Evolutionary conservation across 2,329 filamentous ascomycete genomes (phyloP).

Genomic region (Botrytis cinerea): DNA sequence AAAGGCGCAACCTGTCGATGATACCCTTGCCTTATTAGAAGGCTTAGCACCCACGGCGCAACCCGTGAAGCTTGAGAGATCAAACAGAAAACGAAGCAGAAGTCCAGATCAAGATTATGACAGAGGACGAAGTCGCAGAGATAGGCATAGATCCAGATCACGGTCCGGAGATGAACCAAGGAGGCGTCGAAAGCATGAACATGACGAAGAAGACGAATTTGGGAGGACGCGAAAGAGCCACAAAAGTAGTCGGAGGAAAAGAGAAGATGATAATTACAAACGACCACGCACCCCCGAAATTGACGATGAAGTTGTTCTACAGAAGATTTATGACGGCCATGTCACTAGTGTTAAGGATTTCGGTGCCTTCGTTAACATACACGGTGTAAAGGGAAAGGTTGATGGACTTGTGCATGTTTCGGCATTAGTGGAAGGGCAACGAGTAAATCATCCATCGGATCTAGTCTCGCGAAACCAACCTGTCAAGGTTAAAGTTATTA

Average conservation of each 20-base stretch:
- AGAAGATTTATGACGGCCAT: constrained; percentile 87
- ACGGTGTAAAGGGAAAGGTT: constrained; percentile 81
- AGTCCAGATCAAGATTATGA: constrained; percentile 49
- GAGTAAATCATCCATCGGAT: constrained; percentile 91
- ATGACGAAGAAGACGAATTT: constrained; percentile 62
- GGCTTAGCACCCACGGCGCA: constrained; percentile 70
- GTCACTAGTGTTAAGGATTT: constrained; percentile 95
- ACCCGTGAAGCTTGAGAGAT: constrained; percentile 40
- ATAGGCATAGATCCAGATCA: constrained; percentile 54
- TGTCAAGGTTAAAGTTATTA: constrained; percentile 91
- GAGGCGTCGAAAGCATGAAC: constrained; percentile 49
- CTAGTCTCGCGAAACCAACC: constrained; percentile 76
- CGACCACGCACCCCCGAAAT: constrained; percentile 70
- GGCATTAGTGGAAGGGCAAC: constrained; percentile 77
- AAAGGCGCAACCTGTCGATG: constrained; percentile 64
- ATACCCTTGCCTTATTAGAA: constrained; percentile 91
- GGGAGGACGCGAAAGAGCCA: constrained; percentile 50
- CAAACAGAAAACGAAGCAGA: constrained; percentile 54
- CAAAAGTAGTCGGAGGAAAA: constrained; percentile 44
- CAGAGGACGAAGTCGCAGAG: constrained; percentile 43
- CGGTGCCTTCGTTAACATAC: constrained; percentile 91
- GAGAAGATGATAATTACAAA: constrained; percentile 58
- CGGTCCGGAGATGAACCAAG: constrained; percentile 51
- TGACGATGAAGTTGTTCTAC: constrained; percentile 77
- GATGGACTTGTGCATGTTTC: constrained; percentile 95